Evolutionary conservation across 257 asterid species (phyloP).

Genomic region (Echium plantagineum): DNA sequence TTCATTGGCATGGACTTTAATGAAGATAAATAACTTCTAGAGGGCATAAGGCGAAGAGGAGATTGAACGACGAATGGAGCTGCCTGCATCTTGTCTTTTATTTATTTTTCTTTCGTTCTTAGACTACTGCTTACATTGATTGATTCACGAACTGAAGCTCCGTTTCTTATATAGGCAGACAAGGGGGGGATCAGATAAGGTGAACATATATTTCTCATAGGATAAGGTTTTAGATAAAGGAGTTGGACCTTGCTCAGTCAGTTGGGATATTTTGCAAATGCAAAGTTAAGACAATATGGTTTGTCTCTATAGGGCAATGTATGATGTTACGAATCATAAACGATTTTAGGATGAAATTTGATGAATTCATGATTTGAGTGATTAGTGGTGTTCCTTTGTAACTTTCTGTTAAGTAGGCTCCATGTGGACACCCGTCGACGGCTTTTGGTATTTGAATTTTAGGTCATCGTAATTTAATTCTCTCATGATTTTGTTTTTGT

Average conservation of each 20-base stretch:
- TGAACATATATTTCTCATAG: not conserved
- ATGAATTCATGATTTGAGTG: no score
- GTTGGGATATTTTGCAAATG: not conserved
- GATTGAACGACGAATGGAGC: slow-evolving; percentile 9
- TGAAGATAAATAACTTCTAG: slow-evolving; percentile 2
- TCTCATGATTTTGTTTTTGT: no score
- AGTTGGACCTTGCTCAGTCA: not conserved
- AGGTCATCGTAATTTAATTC: no score
- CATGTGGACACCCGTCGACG: no score
- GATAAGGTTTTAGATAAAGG: not conserved
- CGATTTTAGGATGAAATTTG: no score
- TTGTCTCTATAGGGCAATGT: not conserved
- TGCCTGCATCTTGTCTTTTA: slow-evolving; percentile 24
- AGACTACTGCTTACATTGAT: not conserved
- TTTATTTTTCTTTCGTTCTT: not conserved
- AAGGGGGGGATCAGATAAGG: not conserved
- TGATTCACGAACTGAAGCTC: not conserved
- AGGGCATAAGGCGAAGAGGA: slow-evolving; percentile 7
- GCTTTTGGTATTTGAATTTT: no score
- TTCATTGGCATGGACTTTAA: slow-evolving; percentile 1
- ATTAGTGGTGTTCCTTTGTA: no score
- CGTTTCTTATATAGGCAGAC: not conserved
- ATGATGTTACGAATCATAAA: no score
- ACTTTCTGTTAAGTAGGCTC: no score
- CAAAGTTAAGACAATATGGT: not conserved